Evolutionary conservation across 306 rosid genomes (phyloP), one percentile per base, ranked within the genome.

Genomic region (Amphicarpaea edgeworthii): DNA sequence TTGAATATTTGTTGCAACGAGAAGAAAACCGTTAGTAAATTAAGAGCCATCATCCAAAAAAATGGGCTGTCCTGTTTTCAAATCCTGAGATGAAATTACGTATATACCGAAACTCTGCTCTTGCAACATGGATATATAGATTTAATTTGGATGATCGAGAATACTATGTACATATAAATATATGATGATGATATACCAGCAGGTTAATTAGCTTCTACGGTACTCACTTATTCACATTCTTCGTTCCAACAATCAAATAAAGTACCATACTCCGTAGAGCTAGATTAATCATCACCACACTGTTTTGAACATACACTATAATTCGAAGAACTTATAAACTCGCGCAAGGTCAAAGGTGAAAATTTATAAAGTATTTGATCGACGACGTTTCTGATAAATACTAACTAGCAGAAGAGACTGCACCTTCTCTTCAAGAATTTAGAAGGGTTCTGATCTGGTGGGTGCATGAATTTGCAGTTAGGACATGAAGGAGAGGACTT

Each of bases 401-500:
- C n/a, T n/a, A 28, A 54, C 82, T 77, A 81, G 81, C 89, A 85
- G 77, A 87, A 75, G 83, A 87, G 86, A 82, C 81, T 77, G 71
- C 79, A 79, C 76, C 83, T 79, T 60, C 43, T 78, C 88, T 87
- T 89, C 83, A 85, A 84, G 66, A 90, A 87, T 16, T 73, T 79
- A 6, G 96, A 69, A 70, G 90, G 86, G 71, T 59, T 86, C 75
- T 86, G 92, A 37, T 87, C 89, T 16, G 85, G 85, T 55, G 92
- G 85, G 84, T 92, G 90, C 87, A 90, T 82, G 86, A 89, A 90
- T 87, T 95, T 95, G 91, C 99, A 95, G 81, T 90, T 92, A 7
- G 99, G 99, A 61, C 99, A 95, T 20, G 93, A 50, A 46, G 97
- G 99, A 12, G 99, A 90, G 9, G 96, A 90, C 58, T 85, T 89